phyloP scores from a whole-genome alignment of 2,329 filamentous ascomycete species.

The Neofusicoccum sp. region DNA sequence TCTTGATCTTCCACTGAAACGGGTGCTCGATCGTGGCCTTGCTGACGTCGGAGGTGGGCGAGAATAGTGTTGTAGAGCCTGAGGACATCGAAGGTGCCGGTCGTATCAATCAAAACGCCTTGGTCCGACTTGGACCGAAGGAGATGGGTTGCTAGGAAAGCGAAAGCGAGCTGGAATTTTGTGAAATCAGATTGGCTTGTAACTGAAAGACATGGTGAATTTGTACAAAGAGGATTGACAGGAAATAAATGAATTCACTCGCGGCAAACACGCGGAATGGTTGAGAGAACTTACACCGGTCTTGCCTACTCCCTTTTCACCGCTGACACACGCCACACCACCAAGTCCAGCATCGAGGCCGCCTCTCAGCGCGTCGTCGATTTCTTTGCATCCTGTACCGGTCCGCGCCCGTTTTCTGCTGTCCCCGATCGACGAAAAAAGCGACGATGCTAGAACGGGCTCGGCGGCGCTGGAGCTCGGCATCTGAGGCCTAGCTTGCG shows the following conservation, averaged over 20 bases:
- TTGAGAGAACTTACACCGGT: conserved; percentile 26
- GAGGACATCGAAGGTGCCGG: conserved; percentile 46
- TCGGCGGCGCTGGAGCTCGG: not conserved
- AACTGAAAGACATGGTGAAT: not conserved
- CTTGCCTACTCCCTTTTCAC: conserved; percentile 28
- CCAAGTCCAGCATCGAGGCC: conserved; percentile 37
- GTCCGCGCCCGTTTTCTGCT: not conserved
- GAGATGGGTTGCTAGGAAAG: conserved; percentile 41
- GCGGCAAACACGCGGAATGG: not conserved
- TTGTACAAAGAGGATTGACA: not conserved
- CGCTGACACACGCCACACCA: conserved; percentile 36
- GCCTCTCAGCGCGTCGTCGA: conserved; percentile 39
- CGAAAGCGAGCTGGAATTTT: conserved; percentile 31
- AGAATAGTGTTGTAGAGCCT: conserved; percentile 36
- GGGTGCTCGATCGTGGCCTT: not conserved
- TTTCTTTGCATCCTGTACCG: conserved; percentile 23
- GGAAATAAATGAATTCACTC: not conserved
- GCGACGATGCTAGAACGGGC: not conserved
- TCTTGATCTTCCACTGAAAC: conserved; percentile 18
- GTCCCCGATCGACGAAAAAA: not conserved
- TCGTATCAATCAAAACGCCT: conserved; percentile 48
- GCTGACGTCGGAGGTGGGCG: conserved; percentile 20
- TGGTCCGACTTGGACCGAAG: conserved; percentile 26
- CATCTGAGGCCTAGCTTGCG: not conserved
- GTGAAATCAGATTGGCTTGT: not conserved